Percentiles rank a stretch among this genome's conserved stretches.
Conservation (phyloP, 345 rosid genomes). For the Euphorbia lathyris region DNA sequence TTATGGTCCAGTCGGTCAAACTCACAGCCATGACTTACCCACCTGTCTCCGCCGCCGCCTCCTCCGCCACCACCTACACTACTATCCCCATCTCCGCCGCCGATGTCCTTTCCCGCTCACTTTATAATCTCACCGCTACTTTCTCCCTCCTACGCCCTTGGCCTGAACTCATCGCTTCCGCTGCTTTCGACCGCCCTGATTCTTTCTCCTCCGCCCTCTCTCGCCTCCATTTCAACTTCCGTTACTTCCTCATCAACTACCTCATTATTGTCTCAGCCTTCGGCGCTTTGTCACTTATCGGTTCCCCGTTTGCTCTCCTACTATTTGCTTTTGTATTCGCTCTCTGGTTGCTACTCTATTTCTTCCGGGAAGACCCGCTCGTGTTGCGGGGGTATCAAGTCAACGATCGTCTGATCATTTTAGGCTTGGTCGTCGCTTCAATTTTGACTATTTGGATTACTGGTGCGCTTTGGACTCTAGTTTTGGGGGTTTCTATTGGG, state of each 20-base stretch:
- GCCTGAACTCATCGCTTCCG: slow-evolving; percentile 45
- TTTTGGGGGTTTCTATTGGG: slow-evolving; percentile 29
- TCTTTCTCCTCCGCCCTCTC: slow-evolving; percentile 21
- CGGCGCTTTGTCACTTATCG: slow-evolving; percentile 31
- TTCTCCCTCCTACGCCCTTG: slow-evolving; percentile 52
- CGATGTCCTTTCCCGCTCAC: slow-evolving; percentile 47
- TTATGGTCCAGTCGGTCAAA: slow-evolving; percentile 3
- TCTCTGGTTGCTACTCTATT: slow-evolving; percentile 42
- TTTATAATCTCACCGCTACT: slow-evolving; percentile 39
- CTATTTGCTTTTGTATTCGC: slow-evolving; percentile 16
- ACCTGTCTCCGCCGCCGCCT: background rate
- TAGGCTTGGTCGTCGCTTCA: slow-evolving; percentile 30
- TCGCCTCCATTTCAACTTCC: slow-evolving; percentile 27
- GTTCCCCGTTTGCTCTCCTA: slow-evolving; percentile 33
- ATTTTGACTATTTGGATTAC: slow-evolving; percentile 34
- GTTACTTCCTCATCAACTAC: slow-evolving; percentile 46
- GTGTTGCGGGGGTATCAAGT: slow-evolving; percentile 30
- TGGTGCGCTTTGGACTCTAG: slow-evolving; percentile 24
- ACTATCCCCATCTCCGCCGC: slow-evolving; percentile 47
- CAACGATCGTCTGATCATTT: slow-evolving; percentile 26
- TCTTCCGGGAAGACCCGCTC: slow-evolving; percentile 41
- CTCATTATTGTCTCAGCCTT: slow-evolving; percentile 27
- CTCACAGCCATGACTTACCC: background rate
- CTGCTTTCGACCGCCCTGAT: slow-evolving; percentile 23
- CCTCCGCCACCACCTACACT: slow-evolving; percentile 41